Percentiles rank a stretch among this genome's conserved stretches.
phyloP scores from a whole-genome alignment of 495 filamentous ascomycete species.

The Trichoderma erinaceum region DNA sequence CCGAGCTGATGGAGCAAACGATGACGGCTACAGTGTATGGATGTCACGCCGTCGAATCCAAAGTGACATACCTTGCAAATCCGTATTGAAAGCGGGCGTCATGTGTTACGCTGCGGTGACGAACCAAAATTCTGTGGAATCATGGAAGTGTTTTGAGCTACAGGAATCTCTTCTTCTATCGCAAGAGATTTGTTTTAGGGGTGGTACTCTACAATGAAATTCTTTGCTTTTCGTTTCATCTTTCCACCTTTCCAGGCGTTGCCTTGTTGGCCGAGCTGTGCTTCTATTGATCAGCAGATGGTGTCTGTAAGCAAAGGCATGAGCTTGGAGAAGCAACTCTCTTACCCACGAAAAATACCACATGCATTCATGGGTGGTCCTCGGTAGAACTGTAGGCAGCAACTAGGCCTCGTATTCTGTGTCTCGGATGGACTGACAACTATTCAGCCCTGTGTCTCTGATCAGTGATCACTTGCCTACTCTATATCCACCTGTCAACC shows the following conservation, averaged over 20 bases:
- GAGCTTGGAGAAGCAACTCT: neutral
- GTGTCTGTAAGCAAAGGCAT: neutral
- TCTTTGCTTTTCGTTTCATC: neutral
- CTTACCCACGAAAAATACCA: neutral
- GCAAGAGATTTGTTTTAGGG: neutral
- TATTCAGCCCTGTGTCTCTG: slow-evolving; percentile 7
- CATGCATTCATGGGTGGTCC: neutral
- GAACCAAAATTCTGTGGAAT: neutral
- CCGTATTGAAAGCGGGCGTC: neutral
- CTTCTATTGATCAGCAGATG: neutral
- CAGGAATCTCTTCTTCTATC: neutral
- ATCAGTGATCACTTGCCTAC: neutral
- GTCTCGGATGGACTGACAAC: neutral
- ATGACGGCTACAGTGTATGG: neutral
- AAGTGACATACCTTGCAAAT: neutral
- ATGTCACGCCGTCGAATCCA: neutral
- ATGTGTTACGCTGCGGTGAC: slow-evolving; percentile 3
- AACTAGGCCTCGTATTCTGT: neutral
- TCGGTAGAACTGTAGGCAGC: neutral
- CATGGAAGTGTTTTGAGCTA: neutral
- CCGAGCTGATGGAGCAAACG: neutral
- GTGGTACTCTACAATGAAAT: neutral
- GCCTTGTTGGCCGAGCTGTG: neutral
- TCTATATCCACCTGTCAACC: too few relatives aligned
- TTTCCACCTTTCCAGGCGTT: neutral